These are phyloP conservation scores for Claviceps sp. DNA, from an alignment of 2,329 filamentous ascomycete genomes.

Conservation along the genomic window DNA sequence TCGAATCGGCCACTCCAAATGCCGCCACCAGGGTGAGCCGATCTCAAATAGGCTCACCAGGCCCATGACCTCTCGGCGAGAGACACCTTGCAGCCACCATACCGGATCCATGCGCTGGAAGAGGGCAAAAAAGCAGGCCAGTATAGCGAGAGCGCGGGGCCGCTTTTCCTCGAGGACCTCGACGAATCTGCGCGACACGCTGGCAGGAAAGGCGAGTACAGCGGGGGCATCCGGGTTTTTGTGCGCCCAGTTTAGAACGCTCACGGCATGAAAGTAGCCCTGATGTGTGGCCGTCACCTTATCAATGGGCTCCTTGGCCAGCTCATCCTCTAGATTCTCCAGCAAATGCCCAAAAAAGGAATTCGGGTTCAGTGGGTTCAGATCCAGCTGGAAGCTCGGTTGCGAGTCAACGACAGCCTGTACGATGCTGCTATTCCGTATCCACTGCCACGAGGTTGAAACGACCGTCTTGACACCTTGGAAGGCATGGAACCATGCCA, in stretches of 20 bases:
- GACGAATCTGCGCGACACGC: slow-evolving; percentile 46
- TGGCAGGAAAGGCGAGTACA: slow-evolving; percentile 49
- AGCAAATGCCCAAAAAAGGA: slow-evolving; percentile 50
- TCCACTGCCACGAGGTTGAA: slow-evolving; percentile 49
- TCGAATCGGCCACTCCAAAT: slow-evolving; percentile 46
- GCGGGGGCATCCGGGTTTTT: slow-evolving; percentile 44
- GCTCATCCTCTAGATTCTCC: slow-evolving; percentile 42
- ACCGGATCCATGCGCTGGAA: slow-evolving; percentile 46
- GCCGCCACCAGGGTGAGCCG: slow-evolving; percentile 46
- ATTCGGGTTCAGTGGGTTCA: slow-evolving; percentile 33
- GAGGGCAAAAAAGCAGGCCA: slow-evolving; percentile 54
- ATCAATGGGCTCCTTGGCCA: slow-evolving; percentile 23
- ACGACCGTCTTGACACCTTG: slow-evolving; percentile 55
- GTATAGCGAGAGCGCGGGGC: slow-evolving; percentile 48
- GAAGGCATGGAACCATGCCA: slow-evolving; percentile 54
- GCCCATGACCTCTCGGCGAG: slow-evolving; percentile 50
- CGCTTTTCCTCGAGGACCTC: slow-evolving; percentile 44
- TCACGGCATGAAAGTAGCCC: slow-evolving; percentile 51
- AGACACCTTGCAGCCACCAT: slow-evolving; percentile 60
- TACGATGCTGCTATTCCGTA: slow-evolving; percentile 42
- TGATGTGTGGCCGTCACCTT: slow-evolving; percentile 25
- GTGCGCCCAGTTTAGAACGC: slow-evolving; percentile 53
- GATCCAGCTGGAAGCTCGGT: slow-evolving; percentile 46
- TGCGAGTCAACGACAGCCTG: slow-evolving; percentile 51
- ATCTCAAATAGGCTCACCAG: slow-evolving; percentile 45